A percentile compares a stretch with the other conserved stretches of the same genome.
Evolutionary conservation across 2,329 filamentous ascomycete species (phyloP).

Genomic region (Paradendryphiella salina): DNA sequence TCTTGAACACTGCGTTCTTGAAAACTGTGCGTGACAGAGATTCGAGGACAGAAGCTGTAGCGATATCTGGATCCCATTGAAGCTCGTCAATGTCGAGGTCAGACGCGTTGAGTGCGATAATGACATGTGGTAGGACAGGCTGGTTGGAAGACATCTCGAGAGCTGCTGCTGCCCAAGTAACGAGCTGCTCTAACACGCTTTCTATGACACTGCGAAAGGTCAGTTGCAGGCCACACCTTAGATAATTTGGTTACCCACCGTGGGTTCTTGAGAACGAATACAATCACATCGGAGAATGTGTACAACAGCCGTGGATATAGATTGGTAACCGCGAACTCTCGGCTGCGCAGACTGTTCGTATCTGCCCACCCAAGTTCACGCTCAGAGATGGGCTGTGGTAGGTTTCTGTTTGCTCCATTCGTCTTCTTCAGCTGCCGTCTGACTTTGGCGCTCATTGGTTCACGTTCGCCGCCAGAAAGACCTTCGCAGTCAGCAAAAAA

Average conservation of each 20-base stretch:
- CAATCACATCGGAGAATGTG: slow-evolving; percentile 51
- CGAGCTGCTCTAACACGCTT: too few species aligned
- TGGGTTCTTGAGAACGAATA: slow-evolving; percentile 49
- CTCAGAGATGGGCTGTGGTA: too few species aligned
- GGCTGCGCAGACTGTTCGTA: slow-evolving; percentile 25
- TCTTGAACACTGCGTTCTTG: neutral
- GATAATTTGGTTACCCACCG: slow-evolving; percentile 28
- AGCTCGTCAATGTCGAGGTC: slow-evolving; percentile 46
- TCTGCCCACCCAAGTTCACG: slow-evolving; percentile 17
- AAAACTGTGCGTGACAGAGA: neutral
- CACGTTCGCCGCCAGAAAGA: slow-evolving; percentile 54
- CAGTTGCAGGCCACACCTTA: too few species aligned
- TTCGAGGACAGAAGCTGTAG: neutral
- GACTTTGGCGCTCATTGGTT: slow-evolving; percentile 33
- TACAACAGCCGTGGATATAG: slow-evolving; percentile 50
- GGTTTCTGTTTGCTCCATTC: neutral
- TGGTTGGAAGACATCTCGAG: slow-evolving; percentile 51
- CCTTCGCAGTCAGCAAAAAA: slow-evolving; percentile 60
- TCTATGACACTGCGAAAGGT: too few species aligned
- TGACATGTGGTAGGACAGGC: slow-evolving; percentile 58
- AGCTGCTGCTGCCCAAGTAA: slow-evolving; percentile 16
- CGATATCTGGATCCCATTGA: neutral
- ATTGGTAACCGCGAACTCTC: slow-evolving; percentile 46
- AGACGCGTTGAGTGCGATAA: slow-evolving; percentile 58
- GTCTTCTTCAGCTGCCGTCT: neutral